Base-by-base conservation (phyloP, 2,329 filamentous ascomycete species). In the Xylariaceae sp. region DNA sequence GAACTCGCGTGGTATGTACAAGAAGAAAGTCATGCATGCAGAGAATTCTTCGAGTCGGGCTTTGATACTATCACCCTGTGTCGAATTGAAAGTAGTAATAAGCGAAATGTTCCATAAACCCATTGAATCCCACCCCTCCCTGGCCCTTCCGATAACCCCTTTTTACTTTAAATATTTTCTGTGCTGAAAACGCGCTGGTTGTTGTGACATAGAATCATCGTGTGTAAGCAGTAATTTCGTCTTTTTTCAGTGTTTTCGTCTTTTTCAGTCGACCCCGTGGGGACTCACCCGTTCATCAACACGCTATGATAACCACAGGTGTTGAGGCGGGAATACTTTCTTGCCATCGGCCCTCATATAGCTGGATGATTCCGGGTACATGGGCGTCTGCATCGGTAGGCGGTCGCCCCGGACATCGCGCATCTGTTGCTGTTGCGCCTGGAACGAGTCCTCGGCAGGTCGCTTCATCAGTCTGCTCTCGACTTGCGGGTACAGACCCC, bases 311-410 rank as follows among this genome's bases (percentile, higher is more conserved):
- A 64, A 18, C 62, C 60, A 64, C 4, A 64, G 62, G 45, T 60
- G 57, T 41, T 52, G 44, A 4, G 62, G 62, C 15, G 60, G 53
- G 41, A 50, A 62, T 4, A 55, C 58, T 51, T 51, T 61, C 45
- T 56, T 62, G 34, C 67, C 67, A 35, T 69, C 66, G 1, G 67
- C 67, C 51, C 67, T 60, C 48, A 63, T 66, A 48, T 69, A 69
- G 7, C 62, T 60, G 2, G 59, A 51, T 4, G 60, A 52, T 4
- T 52, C 35, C 35, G 58, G 56, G 39, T 56, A 59, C 2, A 50
- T 50, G 23, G 53, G 59, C 52, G 51, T 53, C 10, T 57, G 54
- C 56, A 58, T 67, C 10, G 61, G 60, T 15, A 68, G 58, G 7
- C 67, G 66, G 5, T 68, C 61, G 11, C 67, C 65, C 23, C 65